Evolutionary conservation across 2,329 filamentous ascomycete genomes (phyloP).

Genomic region (Teratosphaeria gauchensis): DNA sequence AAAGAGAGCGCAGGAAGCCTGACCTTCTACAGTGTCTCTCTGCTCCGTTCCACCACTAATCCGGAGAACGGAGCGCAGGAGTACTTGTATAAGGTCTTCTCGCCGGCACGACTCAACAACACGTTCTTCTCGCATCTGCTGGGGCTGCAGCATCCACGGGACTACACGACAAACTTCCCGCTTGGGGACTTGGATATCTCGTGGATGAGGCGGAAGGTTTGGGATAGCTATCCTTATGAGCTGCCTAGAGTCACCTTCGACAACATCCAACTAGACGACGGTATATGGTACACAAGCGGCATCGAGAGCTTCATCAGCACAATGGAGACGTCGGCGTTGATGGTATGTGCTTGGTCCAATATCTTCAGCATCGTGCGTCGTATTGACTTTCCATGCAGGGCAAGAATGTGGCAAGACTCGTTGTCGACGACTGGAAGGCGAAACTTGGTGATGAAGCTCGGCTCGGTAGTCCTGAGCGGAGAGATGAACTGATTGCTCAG

Average conservation of each 20-base stretch:
- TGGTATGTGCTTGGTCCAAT: conserved; percentile 40
- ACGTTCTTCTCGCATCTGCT: conserved; percentile 42
- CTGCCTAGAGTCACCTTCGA: conserved; percentile 58
- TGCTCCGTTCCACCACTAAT: conserved; percentile 55
- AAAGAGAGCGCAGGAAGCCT: conserved; percentile 57
- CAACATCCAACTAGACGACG: conserved; percentile 57
- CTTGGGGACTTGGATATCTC: conserved; percentile 43
- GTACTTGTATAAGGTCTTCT: conserved; percentile 60
- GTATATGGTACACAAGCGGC: conserved; percentile 56
- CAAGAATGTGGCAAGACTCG: not conserved
- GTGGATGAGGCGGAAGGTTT: conserved; percentile 69
- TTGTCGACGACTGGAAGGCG: not conserved
- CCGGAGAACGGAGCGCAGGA: conserved; percentile 28
- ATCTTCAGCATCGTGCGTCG: not conserved
- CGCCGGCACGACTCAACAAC: conserved; percentile 39
- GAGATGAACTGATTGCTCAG: not conserved
- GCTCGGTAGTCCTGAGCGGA: not conserved
- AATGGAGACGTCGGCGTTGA: conserved; percentile 92
- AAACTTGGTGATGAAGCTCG: not conserved
- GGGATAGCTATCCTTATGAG: conserved; percentile 77
- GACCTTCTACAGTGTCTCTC: conserved; percentile 79
- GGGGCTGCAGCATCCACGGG: conserved; percentile 24
- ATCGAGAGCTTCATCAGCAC: conserved; percentile 94
- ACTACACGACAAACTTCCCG: conserved; percentile 13
- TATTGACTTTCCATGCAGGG: not conserved